Evolutionary conservation across 2,329 filamentous ascomycete genomes (phyloP).

Genomic region (Coniella vitis): DNA sequence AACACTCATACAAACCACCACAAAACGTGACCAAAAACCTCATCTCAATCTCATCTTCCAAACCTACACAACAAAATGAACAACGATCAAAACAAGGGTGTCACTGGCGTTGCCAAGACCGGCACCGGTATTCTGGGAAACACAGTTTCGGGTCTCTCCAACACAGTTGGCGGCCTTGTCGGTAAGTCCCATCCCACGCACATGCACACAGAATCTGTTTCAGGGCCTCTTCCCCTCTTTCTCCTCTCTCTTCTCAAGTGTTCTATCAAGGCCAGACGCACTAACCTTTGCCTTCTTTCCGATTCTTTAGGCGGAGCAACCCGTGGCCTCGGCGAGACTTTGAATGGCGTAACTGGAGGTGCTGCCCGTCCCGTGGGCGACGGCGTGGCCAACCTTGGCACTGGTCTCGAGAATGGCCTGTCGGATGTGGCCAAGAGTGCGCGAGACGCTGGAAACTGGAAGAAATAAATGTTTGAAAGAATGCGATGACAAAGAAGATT

Average conservation of each 20-base stretch:
- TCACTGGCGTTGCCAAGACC: conserved; percentile 21
- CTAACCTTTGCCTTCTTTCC: not conserved
- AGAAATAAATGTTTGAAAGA: conserved; percentile 22
- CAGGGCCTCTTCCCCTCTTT: too few species aligned
- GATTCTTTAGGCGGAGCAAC: conserved; percentile 41
- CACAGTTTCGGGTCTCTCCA: conserved; percentile 25
- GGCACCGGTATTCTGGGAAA: conserved; percentile 26
- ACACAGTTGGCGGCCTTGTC: conserved; percentile 26
- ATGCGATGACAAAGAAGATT: too few species aligned
- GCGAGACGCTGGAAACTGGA: conserved; percentile 54
- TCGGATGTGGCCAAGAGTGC: conserved; percentile 44
- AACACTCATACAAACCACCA: too few species aligned
- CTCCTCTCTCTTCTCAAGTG: not conserved
- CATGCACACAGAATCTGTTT: too few species aligned
- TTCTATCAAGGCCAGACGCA: too few species aligned
- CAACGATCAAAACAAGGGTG: conserved; percentile 21
- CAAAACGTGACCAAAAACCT: too few species aligned
- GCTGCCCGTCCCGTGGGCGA: conserved; percentile 49
- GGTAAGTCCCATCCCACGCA: conserved; percentile 7
- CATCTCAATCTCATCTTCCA: too few species aligned
- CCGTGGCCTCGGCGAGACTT: conserved; percentile 50
- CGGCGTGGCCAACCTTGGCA: conserved; percentile 44
- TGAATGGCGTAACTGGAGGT: conserved; percentile 47
- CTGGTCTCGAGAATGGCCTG: conserved; percentile 45
- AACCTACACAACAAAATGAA: conserved; percentile 14